Evolutionary conservation across 202 grass and related monocot species (phyloP).

Genomic region (Cymbopogon flexuosus): DNA sequence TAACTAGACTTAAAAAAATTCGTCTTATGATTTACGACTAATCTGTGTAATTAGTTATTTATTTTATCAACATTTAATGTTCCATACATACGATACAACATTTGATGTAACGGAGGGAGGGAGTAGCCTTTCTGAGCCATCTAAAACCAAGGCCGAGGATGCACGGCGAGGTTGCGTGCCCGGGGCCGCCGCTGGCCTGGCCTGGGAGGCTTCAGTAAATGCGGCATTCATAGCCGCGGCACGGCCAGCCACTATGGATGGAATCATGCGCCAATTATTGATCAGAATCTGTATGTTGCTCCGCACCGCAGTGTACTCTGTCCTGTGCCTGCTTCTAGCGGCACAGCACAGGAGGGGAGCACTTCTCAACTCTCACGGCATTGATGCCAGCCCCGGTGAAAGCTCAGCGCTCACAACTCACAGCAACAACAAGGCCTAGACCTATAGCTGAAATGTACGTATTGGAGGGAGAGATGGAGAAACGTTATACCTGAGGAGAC

Average conservation of each 20-base stretch:
- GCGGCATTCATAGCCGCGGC: constrained; percentile 33
- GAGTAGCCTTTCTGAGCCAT: no score
- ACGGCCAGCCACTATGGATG: not conserved
- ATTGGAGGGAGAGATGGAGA: not conserved
- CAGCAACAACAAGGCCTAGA: not conserved
- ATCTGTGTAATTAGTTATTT: no score
- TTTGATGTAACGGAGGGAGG: no score
- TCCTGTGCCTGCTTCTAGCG: constrained; percentile 9
- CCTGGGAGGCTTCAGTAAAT: constrained; percentile 31
- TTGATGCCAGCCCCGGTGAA: constrained; percentile 27
- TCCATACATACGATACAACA: no score
- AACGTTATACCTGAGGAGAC: constrained; percentile 17
- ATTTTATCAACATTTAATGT: no score
- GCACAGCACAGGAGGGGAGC: constrained; percentile 4
- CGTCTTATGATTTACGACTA: no score
- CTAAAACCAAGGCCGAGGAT: no score
- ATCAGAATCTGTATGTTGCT: constrained; percentile 14
- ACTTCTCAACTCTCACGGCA: constrained; percentile 4
- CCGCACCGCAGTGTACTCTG: not conserved
- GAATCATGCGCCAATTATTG: constrained; percentile 42
- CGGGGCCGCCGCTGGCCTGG: not conserved
- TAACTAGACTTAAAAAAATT: no score
- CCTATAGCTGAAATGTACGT: constrained; percentile 11
- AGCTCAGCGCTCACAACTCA: not conserved
- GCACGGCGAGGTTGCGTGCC: constrained; percentile 32